A percentile compares a stretch with the other conserved stretches of the same genome.
Conservation (phyloP, 352 stramenopile species). For the Globisporangium okanoganense region DNA sequence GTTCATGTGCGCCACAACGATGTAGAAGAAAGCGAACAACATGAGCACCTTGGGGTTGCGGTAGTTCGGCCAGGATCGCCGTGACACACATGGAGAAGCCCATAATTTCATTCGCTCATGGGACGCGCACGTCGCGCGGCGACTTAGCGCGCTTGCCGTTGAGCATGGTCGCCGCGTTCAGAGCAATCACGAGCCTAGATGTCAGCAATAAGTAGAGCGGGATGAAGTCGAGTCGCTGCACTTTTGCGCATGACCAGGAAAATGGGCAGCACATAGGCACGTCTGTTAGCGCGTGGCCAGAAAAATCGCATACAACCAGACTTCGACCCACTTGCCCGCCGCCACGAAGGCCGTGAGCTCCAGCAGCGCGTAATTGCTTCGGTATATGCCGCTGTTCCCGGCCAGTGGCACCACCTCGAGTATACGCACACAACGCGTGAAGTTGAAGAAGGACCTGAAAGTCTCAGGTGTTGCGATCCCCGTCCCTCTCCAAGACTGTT, state of each 20-base stretch:
- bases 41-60: constrained; percentile 42
- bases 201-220: constrained; percentile 61
- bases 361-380: constrained; percentile 59
- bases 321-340: constrained; percentile 36
- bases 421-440: constrained; percentile 28
- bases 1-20: constrained; percentile 35
- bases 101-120: constrained; percentile 36
- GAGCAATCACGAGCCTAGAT: constrained; percentile 60
- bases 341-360: constrained; percentile 47
- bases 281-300: too few species aligned
- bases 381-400: constrained; percentile 29
- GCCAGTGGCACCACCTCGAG: constrained; percentile 76
- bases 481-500: too few species aligned
- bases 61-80: constrained; percentile 38
- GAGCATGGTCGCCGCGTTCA: constrained; percentile 63
- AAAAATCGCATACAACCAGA: constrained; percentile 61
- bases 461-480: constrained; percentile 77
- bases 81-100: constrained; percentile 33
- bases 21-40: constrained; percentile 57
- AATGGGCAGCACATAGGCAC: constrained; percentile 42
- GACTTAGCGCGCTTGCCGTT: constrained; percentile 74
- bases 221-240: constrained; percentile 67
- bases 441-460: constrained; percentile 83
- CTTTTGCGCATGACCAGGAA: constrained; percentile 58
- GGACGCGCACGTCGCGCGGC: constrained; percentile 55